Percentiles rank a stretch among this genome's conserved stretches.
These are phyloP conservation scores for Pseudodiploospora longispora DNA, from an alignment of 2,329 filamentous ascomycete genomes.

Conservation along the genomic window DNA sequence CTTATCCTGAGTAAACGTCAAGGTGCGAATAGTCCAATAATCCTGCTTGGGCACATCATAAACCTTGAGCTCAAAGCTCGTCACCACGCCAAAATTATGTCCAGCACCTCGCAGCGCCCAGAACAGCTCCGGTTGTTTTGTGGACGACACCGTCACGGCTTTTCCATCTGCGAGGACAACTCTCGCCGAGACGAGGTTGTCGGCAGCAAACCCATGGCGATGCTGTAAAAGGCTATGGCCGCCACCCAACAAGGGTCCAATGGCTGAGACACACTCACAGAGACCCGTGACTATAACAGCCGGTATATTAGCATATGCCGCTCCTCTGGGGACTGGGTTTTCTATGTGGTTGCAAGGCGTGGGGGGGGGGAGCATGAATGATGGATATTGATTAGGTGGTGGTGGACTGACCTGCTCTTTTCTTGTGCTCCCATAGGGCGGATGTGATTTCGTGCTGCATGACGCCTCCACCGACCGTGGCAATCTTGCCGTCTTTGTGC, in stretches of 20 bases:
- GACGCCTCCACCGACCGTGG: conserved; percentile 5
- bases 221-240: conserved; percentile 23
- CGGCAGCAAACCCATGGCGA: conserved; percentile 21
- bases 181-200: conserved; percentile 24
- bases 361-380: no score
- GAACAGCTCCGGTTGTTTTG: conserved; percentile 23
- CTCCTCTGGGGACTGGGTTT: no score
- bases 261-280: conserved; percentile 16
- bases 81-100: conserved; percentile 27
- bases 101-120: conserved; percentile 28
- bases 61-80: conserved; percentile 22
- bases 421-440: conserved; percentile 4
- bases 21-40: conserved; percentile 1
- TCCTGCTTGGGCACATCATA: conserved; percentile 6
- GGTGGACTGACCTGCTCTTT: conserved; percentile 3
- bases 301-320: no score
- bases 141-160: conserved; percentile 10
- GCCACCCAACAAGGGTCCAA: conserved; percentile 22
- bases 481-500: conserved; percentile 1
- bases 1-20: conserved; percentile 1
- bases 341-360: no score
- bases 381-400: no score
- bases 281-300: background rate
- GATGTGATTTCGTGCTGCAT: conserved; percentile 7
- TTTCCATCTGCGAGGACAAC: conserved; percentile 24